Percentiles rank a stretch among this genome's conserved stretches.
Evolutionary conservation across 129 eudicot species (phyloP).

Genomic region (Pseudognaphalium luteoalbum): DNA sequence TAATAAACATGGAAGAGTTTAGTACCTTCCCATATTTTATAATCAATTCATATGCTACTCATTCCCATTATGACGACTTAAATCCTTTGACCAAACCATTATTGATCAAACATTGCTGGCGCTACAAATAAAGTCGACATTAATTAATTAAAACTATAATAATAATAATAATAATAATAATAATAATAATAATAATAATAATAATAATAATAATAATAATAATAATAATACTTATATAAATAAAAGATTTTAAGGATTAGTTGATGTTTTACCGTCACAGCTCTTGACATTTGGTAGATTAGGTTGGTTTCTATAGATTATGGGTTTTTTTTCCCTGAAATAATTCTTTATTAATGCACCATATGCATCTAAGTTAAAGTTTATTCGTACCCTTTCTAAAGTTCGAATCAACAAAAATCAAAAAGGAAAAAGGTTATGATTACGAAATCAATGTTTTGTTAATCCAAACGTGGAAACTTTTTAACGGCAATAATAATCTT

Average conservation of each 20-base stretch:
- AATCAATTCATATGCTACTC: neutral
- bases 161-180: too few species aligned
- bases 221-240: too few species aligned
- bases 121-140: constrained; percentile 27
- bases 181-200: too few species aligned
- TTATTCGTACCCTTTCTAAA: constrained; percentile 4
- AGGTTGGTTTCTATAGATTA: neutral
- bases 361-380: constrained; percentile 11
- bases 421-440: too few species aligned
- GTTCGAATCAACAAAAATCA: too few species aligned
- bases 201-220: too few species aligned
- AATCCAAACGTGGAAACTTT: too few species aligned
- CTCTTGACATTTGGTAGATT: constrained; percentile 31
- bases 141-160: neutral
- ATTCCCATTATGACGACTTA: constrained; percentile 38
- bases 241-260: neutral
- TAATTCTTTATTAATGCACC: constrained; percentile 5
- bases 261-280: constrained; percentile 18
- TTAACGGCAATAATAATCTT: too few species aligned
- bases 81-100: constrained; percentile 25
- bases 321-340: neutral
- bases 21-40: neutral
- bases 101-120: constrained; percentile 12
- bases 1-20: constrained; percentile 5
- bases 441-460: too few species aligned